Evolutionary conservation across 2,329 filamentous ascomycete species (phyloP), one percentile per base, ranked within the genome.

Genomic region (Phyllosticta citrichinensis): DNA sequence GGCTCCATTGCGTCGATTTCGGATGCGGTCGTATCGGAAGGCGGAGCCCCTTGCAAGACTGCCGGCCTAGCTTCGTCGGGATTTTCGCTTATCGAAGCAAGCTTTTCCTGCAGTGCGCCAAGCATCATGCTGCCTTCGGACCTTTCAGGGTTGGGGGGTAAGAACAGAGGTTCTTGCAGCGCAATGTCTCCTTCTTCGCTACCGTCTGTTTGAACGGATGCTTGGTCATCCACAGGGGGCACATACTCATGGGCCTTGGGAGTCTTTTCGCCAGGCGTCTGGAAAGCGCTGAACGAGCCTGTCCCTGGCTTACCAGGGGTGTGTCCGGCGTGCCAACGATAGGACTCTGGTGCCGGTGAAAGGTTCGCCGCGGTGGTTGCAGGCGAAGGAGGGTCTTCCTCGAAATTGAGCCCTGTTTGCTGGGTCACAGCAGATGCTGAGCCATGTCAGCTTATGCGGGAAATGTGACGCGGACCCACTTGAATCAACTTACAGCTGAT

Each of bases 271-370:
- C 56, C 62, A 25, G 55, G 55, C 11, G 58, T 55, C 4, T 25
- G 33, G 9, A 50, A 51, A 20, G 52, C 35, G 51, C 60, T 62
- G 52, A 62, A 52, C 5, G 63, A 60, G 4, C 64, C 63, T 53
- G 64, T 66, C 17, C 27, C 27, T 30, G 27, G 27, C 25, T 63
- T 59, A 5, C 64, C 62, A 12, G 73, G 73, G 1, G 73, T 74
- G 60, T 74, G 73, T 2, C 73, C 73, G 14, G 73, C 73, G 62
- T 72, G 68, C 27, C 69, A 68, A 35, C 55, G 70, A 57, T 74
- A 73, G 33, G 68, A 67, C 33, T 66, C 68, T 10, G 72, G 72
- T 5, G 73, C 63, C 1, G 73, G 73, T 6, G 71, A 73, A 25
- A 73, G 62, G 50, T 67, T 35, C 6, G 67, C 66, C 25, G 68